Conservation (phyloP, 495 filamentous ascomycete genomes). For the Aspergillus bertholletiae region DNA sequence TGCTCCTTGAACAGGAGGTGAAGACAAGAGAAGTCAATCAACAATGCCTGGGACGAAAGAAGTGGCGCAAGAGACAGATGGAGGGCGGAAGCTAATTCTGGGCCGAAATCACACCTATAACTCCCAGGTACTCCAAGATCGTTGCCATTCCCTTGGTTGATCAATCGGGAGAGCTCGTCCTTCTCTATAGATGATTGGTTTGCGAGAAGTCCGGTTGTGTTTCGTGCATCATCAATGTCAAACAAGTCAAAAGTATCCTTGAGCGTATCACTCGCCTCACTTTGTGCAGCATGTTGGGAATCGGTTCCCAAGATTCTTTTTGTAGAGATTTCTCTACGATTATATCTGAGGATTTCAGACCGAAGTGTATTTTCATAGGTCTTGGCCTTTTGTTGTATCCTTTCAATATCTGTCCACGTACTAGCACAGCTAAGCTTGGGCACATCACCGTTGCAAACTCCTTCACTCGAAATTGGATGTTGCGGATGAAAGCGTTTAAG, state of each 20-base stretch:
- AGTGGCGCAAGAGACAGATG: constrained; percentile 73
- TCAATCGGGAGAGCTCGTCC: constrained; percentile 26
- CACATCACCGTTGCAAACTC: constrained; percentile 40
- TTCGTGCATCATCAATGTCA: constrained; percentile 32
- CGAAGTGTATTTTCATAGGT: constrained; percentile 56
- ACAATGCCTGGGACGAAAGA: constrained; percentile 65
- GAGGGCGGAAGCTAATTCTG: constrained; percentile 68
- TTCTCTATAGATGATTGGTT: constrained; percentile 22
- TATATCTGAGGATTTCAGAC: constrained; percentile 37
- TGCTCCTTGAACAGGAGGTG: constrained; percentile 76
- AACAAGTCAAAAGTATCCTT: constrained; percentile 33
- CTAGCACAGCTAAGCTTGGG: constrained; percentile 69
- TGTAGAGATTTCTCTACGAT: constrained; percentile 10
- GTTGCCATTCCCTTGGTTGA: constrained; percentile 16
- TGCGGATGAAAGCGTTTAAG: constrained; percentile 69
- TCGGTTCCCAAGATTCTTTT: background rate
- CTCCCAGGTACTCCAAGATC: constrained; percentile 4
- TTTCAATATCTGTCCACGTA: constrained; percentile 69
- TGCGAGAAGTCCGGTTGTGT: constrained; percentile 22
- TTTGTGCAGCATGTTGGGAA: background rate
- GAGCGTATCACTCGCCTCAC: constrained; percentile 8
- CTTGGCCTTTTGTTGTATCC: constrained; percentile 55
- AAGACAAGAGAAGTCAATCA: constrained; percentile 75
- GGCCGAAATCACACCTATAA: constrained; percentile 46
- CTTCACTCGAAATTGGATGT: constrained; percentile 64